Base-by-base conservation (phyloP, 1,284 basidiomycete species). In the Tausonia pullulans region DNA sequence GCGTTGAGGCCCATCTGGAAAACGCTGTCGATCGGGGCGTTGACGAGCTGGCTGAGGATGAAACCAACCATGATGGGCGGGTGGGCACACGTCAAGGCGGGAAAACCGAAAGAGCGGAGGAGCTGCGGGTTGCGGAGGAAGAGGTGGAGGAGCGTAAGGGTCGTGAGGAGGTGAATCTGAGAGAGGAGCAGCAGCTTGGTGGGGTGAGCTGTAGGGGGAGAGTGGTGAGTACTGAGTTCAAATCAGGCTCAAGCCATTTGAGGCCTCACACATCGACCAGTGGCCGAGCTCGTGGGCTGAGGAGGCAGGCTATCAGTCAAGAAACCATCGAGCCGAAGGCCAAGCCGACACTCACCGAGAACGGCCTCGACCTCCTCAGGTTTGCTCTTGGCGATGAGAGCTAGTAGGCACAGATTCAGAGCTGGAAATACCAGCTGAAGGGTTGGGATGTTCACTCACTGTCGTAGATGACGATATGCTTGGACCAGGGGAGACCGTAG, bases 401-500 rank as follows among this genome's bases (percentile, higher is more conserved):
- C 27, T 27, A 27, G 27, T 27, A 27, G 27, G 27, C 27, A 27
- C 27, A 27, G 2, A 27, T 27, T 27, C 27, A 27, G 27, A 27
- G 27, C 27, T 27, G 27, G 27, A 27, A 27, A 27, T 27, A 27
- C 1, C 27, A 27, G 27, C 27, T 27, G 27, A 27, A 27, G 27
- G 27, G 27, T 27, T 27, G 27, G 27, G 27, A 27, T 27, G 27
- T 27, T 27, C 27, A 27, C 27, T 27, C 27, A 27, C 27, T 98
- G 74, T 98, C 95, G 74, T 91, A 98, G 71, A 98, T 88, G 73
- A 98, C 94, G 71, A 98, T 94, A 75, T 94, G 91, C 73, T 95
- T 95, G 74, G 89, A 88, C 90, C 90, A 93, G 2, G 90, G 91
- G 13, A 95, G 81, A 67, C 92, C 91, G 70, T 91, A 94, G 80